Conservation (phyloP, 805 yeast species). For the Torulaspora gathmanii region DNA sequence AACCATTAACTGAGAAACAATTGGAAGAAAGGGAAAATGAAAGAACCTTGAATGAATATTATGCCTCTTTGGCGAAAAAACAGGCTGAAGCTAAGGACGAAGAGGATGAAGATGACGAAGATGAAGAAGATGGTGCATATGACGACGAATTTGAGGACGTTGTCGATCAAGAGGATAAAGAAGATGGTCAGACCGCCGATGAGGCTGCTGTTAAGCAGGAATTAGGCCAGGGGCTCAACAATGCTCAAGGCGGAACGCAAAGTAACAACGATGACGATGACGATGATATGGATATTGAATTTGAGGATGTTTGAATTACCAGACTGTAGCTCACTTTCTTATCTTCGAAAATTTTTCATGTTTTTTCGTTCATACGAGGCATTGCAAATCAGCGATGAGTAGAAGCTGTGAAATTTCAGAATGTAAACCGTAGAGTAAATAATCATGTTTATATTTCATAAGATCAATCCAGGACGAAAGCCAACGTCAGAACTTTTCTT, state of each 20-base stretch:
- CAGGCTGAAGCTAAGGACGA: constrained; percentile 60
- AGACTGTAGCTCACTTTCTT: not conserved
- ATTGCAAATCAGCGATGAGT: constrained; percentile 1
- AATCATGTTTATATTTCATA: not conserved
- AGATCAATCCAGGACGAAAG: not conserved
- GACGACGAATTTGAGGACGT: constrained; percentile 28
- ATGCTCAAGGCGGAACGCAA: not conserved
- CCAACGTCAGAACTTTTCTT: not conserved
- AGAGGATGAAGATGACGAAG: constrained; percentile 47
- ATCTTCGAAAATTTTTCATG: constrained; percentile 5
- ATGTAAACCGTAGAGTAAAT: not conserved
- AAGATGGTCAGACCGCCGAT: constrained; percentile 1
- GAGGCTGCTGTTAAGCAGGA: constrained; percentile 7
- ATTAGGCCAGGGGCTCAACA: not conserved
- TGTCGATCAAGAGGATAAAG: constrained; percentile 16
- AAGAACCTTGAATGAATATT: constrained; percentile 68
- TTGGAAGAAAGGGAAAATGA: constrained; percentile 62
- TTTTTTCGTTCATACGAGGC: not conserved
- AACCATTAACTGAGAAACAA: constrained; percentile 34
- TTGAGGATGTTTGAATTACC: constrained; percentile 32
- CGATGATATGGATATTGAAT: constrained; percentile 35
- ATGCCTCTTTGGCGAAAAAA: constrained; percentile 67
- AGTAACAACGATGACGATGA: constrained; percentile 24
- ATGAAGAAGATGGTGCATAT: constrained; percentile 30
- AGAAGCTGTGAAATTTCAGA: not conserved